Evolutionary conservation across 768 basidiomycete species (phyloP).

Genomic region (Lyophyllum semitale): DNA sequence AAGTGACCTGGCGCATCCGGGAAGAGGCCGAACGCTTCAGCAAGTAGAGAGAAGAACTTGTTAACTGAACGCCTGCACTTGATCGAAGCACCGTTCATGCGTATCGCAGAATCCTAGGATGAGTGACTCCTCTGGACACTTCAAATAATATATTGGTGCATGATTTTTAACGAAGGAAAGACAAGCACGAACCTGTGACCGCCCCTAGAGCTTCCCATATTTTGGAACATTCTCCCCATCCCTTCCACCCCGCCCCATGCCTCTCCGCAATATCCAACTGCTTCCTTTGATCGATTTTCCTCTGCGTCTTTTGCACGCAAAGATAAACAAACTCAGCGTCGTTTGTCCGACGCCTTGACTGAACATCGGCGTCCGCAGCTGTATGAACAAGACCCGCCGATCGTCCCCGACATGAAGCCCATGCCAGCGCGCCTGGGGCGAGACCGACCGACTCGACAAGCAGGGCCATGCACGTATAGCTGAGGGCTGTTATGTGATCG

Average conservation of each 20-base stretch:
- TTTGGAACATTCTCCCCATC: slow-evolving; percentile 58
- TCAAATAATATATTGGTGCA: not conserved
- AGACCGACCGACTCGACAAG: no score
- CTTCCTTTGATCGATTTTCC: slow-evolving; percentile 71
- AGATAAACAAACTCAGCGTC: no score
- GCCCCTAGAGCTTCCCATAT: slow-evolving; percentile 73
- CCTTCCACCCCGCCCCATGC: slow-evolving; percentile 60
- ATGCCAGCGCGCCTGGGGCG: no score
- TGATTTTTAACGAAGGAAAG: not conserved
- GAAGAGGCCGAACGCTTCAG: slow-evolving; percentile 69
- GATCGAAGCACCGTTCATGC: slow-evolving; percentile 57
- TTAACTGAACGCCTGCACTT: slow-evolving; percentile 64
- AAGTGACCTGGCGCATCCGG: slow-evolving; percentile 63
- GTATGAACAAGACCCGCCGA: no score
- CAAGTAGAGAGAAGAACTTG: slow-evolving; percentile 60
- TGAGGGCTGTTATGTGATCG: no score
- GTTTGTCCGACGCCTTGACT: no score
- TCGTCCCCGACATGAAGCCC: no score
- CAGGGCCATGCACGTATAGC: no score
- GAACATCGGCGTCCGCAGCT: no score
- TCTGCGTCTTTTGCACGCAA: no score
- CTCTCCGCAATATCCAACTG: slow-evolving; percentile 82
- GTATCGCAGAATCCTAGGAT: slow-evolving; percentile 70
- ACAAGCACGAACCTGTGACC: slow-evolving; percentile 56
- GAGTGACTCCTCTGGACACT: slow-evolving; percentile 79